Evolutionary conservation across 1,139 yeast genomes (phyloP).

Genomic region (Kurtzmaniella quercitrusa): DNA sequence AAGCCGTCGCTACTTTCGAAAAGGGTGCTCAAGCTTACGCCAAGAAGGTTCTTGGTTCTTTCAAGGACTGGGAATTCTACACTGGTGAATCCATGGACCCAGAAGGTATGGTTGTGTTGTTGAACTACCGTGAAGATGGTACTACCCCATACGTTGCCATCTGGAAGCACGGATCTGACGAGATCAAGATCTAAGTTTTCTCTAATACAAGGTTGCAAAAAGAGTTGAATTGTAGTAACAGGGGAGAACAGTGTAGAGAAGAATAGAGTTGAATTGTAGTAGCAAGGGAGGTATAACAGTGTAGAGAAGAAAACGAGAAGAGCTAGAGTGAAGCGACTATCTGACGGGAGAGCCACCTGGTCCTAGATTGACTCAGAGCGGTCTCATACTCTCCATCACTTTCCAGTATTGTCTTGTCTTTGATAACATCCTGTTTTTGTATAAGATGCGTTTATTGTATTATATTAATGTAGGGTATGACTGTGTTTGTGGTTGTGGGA

Average conservation of each 20-base stretch:
- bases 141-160: conserved; percentile 93
- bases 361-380: no score
- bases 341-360: no score
- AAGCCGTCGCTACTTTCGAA: conserved; percentile 79
- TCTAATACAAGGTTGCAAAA: background rate
- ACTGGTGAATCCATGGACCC: conserved; percentile 99
- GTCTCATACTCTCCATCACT: no score
- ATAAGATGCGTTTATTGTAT: no score
- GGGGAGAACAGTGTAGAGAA: background rate
- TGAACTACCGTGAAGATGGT: conserved; percentile 99
- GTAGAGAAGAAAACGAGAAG: no score
- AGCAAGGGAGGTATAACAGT: no score
- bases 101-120: conserved; percentile 94
- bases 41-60: conserved; percentile 90
- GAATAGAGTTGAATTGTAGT: no score
- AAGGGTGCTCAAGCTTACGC: conserved; percentile 95
- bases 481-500: no score
- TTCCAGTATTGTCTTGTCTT: no score
- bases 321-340: no score
- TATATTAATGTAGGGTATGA: no score
- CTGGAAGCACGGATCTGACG: conserved; percentile 98
- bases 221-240: background rate
- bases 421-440: no score
- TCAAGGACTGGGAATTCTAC: conserved; percentile 99
- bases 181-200: conserved; percentile 71